Percentiles rank a stretch among this genome's conserved stretches.
phyloP scores from a whole-genome alignment of 2,329 filamentous ascomycete species.

The Cercospora sp. region DNA sequence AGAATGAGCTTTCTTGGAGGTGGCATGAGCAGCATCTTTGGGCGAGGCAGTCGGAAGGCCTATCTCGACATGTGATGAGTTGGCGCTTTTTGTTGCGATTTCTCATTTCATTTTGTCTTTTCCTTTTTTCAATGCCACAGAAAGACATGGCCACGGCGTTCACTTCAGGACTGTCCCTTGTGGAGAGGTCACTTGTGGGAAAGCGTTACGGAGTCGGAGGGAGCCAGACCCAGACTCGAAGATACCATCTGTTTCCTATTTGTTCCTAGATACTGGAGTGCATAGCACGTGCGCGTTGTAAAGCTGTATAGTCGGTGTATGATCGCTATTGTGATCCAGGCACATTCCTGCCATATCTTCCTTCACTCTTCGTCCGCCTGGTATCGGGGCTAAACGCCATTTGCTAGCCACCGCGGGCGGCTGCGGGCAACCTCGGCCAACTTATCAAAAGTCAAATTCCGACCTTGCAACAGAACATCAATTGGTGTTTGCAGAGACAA shows the following conservation, averaged over 20 bases:
- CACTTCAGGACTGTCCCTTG: not conserved
- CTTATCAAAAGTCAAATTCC: not conserved
- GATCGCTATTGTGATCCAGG: not conserved
- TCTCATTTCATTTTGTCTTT: not conserved
- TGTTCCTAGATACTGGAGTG: slow-evolving; percentile 3
- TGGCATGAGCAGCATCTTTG: slow-evolving; percentile 10
- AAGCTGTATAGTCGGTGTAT: slow-evolving; percentile 5
- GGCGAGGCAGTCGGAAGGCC: slow-evolving; percentile 10
- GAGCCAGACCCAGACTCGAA: not conserved
- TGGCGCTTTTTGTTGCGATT: not conserved
- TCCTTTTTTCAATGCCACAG: not conserved
- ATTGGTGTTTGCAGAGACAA: not conserved
- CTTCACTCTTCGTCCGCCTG: not conserved
- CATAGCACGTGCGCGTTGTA: slow-evolving; percentile 6
- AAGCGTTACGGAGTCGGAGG: slow-evolving; percentile 1
- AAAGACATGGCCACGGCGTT: slow-evolving; percentile 1
- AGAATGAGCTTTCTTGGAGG: slow-evolving; percentile 15
- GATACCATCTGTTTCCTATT: slow-evolving; percentile 14
- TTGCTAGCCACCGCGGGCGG: not conserved
- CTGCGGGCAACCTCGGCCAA: not conserved
- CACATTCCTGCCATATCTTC: not conserved
- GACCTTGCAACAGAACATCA: not conserved
- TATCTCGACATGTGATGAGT: slow-evolving; percentile 10
- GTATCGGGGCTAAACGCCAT: not conserved
- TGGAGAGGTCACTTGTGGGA: not conserved